Conservation (phyloP, 2,329 filamentous ascomycete genomes). For the Fusarium continuum region DNA sequence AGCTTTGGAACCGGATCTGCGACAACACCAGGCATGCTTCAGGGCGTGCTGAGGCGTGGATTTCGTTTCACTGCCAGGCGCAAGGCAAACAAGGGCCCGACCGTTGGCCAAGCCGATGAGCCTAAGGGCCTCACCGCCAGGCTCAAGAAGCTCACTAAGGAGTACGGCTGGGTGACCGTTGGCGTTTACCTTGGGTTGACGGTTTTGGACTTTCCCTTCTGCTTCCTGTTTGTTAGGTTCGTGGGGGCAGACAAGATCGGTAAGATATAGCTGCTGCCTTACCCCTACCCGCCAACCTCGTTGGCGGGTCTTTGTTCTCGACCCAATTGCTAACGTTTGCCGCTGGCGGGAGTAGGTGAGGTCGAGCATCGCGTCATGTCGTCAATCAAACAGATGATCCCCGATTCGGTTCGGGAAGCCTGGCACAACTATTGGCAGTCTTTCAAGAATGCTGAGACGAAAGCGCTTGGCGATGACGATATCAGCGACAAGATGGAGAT, state of each 20-base stretch:
- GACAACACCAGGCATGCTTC: constrained; percentile 35
- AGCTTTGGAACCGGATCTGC: constrained; percentile 25
- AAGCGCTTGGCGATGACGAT: constrained; percentile 54
- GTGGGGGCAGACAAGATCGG: constrained; percentile 90
- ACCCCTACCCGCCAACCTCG: constrained; percentile 6
- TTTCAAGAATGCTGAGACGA: constrained; percentile 56
- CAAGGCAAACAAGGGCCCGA: constrained; percentile 40
- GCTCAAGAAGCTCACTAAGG: constrained; percentile 83
- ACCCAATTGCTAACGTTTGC: constrained; percentile 25
- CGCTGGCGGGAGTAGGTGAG: constrained; percentile 53
- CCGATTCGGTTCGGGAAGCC: constrained; percentile 64
- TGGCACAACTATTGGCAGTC: constrained; percentile 61
- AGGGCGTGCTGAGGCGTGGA: constrained; percentile 43
- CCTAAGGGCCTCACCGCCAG: constrained; percentile 70
- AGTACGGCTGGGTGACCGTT: constrained; percentile 93
- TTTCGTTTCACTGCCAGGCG: constrained; percentile 50
- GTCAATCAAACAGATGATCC: constrained; percentile 66
- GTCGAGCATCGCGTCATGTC: constrained; percentile 75
- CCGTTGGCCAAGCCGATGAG: constrained; percentile 36
- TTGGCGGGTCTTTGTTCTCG: neutral
- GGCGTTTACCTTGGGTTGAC: constrained; percentile 90
- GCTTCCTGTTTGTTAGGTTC: constrained; percentile 84
- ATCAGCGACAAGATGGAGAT: constrained; percentile 59
- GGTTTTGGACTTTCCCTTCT: constrained; percentile 92
- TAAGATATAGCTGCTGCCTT: constrained; percentile 46